phyloP scores from a whole-genome alignment of 2,329 filamentous ascomycete species.

The Pezicula neosporulosa region DNA sequence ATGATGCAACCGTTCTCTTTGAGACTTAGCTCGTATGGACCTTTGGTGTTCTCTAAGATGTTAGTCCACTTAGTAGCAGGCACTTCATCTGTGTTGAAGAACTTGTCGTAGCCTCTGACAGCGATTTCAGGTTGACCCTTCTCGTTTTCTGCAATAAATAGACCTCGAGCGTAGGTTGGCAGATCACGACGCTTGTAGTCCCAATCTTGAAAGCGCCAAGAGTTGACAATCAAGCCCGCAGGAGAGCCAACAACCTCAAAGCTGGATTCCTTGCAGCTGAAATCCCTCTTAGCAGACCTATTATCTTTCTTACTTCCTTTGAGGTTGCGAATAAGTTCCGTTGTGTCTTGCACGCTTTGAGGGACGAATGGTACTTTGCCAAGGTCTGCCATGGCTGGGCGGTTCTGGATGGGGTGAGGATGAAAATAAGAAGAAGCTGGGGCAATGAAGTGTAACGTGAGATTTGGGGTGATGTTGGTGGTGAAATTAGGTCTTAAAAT shows the following conservation, averaged over 20 bases:
- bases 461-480: background rate
- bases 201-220: slow-evolving; percentile 92
- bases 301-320: slow-evolving; percentile 63
- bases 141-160: slow-evolving; percentile 78
- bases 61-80: slow-evolving; percentile 77
- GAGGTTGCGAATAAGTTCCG: slow-evolving; percentile 44
- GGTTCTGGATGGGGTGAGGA: background rate
- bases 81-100: slow-evolving; percentile 92
- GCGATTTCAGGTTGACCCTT: slow-evolving; percentile 72
- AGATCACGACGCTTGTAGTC: slow-evolving; percentile 88
- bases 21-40: slow-evolving; percentile 91
- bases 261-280: slow-evolving; percentile 76
- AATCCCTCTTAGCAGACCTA: slow-evolving; percentile 56
- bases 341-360: slow-evolving; percentile 68
- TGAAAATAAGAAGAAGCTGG: slow-evolving; percentile 1
- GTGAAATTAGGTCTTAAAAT: background rate
- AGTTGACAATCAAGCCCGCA: slow-evolving; percentile 69
- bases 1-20: slow-evolving; percentile 99
- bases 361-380: slow-evolving; percentile 55
- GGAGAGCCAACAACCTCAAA: slow-evolving; percentile 64
- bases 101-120: slow-evolving; percentile 94
- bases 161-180: slow-evolving; percentile 87
- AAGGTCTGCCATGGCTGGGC: slow-evolving; percentile 45
- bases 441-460: background rate
- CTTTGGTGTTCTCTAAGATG: slow-evolving; percentile 71